Conservation (phyloP, 2,329 filamentous ascomycete species). For the Aureobasidium pullulans region DNA sequence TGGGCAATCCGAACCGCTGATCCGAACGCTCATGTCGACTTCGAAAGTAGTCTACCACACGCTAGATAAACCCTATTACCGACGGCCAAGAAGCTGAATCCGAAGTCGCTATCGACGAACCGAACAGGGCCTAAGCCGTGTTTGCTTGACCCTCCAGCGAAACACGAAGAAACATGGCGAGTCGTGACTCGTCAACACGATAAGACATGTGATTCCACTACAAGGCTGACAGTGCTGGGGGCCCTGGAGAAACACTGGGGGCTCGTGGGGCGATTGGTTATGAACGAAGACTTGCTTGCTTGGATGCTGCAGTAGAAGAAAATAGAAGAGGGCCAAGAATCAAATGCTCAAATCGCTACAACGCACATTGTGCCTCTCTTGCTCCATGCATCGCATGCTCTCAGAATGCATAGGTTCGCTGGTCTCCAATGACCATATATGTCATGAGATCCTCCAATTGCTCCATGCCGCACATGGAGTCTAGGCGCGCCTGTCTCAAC, state of each 20-base stretch:
- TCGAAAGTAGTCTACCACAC: no score
- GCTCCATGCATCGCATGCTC: neutral
- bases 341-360: neutral
- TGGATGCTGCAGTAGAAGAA: neutral
- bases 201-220: neutral
- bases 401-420: neutral
- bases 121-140: no score
- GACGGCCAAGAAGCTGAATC: no score
- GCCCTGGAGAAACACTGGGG: neutral
- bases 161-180: neutral
- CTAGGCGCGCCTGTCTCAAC: neutral
- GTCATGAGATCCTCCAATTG: constrained; percentile 17
- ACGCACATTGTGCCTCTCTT: neutral
- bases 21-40: no score
- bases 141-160: neutral
- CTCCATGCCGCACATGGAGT: constrained; percentile 9
- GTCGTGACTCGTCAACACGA: neutral
- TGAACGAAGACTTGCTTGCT: neutral
- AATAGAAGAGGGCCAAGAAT: neutral
- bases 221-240: neutral
- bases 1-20: no score
- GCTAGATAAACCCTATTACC: no score
- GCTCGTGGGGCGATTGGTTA: neutral
- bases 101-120: no score
- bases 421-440: constrained; percentile 12